These are phyloP conservation scores for Pelargonium australe DNA, from an alignment of 441 rosid species.

Conservation along the genomic window DNA sequence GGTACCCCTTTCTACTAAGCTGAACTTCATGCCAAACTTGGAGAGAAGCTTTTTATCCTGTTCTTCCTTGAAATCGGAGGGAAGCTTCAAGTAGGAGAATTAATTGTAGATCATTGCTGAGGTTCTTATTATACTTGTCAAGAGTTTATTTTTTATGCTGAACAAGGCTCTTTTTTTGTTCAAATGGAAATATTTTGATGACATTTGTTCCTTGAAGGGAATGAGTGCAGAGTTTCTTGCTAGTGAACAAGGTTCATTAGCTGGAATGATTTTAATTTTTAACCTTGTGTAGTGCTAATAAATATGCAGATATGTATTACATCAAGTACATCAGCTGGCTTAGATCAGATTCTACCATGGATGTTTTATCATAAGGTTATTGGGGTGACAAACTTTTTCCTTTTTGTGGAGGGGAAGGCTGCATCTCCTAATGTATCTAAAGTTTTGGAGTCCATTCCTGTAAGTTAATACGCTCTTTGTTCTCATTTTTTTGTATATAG, in stretches of 20 bases:
- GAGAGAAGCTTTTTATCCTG: no score
- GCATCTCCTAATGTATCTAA: constrained; percentile 55
- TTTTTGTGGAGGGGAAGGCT: constrained; percentile 73
- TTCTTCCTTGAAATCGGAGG: no score
- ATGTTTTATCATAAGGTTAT: constrained; percentile 79
- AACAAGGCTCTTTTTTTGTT: no score
- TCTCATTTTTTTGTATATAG: no score
- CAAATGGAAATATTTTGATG: background rate
- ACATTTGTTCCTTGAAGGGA: background rate
- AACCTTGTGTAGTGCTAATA: constrained; percentile 14
- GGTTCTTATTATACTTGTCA: no score
- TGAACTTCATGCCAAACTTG: no score
- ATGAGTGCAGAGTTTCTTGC: background rate
- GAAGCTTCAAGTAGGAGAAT: no score
- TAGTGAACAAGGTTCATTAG: no score
- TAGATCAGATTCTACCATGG: constrained; percentile 77
- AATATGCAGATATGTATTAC: constrained; percentile 54
- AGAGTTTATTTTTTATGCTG: background rate
- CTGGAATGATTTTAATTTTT: no score
- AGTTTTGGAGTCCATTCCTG: constrained; percentile 65
- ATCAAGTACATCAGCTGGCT: constrained; percentile 65
- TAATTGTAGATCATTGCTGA: no score
- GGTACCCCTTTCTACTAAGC: no score
- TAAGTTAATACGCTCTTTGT: no score
- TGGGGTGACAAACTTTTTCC: constrained; percentile 62